Base-by-base conservation (phyloP, 805 yeast species). In the Candida silvicultrix region DNA sequence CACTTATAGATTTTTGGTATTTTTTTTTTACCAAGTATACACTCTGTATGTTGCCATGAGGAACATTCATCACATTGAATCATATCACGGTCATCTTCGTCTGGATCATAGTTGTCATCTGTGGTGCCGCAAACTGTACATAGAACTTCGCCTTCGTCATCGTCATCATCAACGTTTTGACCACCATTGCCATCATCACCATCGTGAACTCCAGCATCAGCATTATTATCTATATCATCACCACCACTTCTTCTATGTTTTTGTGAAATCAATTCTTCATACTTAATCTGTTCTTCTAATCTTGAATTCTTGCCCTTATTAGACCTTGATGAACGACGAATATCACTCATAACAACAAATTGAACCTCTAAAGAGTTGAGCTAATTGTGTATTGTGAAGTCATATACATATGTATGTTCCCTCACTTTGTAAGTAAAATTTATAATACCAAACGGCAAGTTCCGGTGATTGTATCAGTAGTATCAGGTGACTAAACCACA, bases 41-140 rank as follows among this genome's bases (percentile, higher is more conserved):
- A 84, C 45, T 58, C 65, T 29, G 77, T 74, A 57, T 84, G 90
- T 58, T 84, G 89, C 89, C 89, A 84, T 2, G 88, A 76, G 40
- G 71, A 62, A 58, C 90, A 84, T 8, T 63, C 53, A 23, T 80
- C 87, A 63, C 90, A 84, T 55, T 79, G 80, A 23, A 83, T 74
- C 85, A 82, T 81, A 12, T 68, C 69, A 14, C 85, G 80, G 1
- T 62, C 60, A 49, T 80, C 86, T 4, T 70, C 72, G 0, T 72
- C 81, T 49, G 74, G 84, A 54, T 81, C 69, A 57, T 78, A 81
- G 50, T 78, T 81, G 16, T 65, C 71, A 46, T 77, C 78, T 19
- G 70, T 76, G 2, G 85, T 68, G 2, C 83, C 84, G 63, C 89
- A 83, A 0, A 77, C 80, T 1, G 70, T 61, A 60, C 90, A 83